A percentile compares a stretch with the other conserved stretches of the same genome.
Evolutionary conservation across 2,329 filamentous ascomycete genomes (phyloP).

Genomic region (Penicillium rolfsii): DNA sequence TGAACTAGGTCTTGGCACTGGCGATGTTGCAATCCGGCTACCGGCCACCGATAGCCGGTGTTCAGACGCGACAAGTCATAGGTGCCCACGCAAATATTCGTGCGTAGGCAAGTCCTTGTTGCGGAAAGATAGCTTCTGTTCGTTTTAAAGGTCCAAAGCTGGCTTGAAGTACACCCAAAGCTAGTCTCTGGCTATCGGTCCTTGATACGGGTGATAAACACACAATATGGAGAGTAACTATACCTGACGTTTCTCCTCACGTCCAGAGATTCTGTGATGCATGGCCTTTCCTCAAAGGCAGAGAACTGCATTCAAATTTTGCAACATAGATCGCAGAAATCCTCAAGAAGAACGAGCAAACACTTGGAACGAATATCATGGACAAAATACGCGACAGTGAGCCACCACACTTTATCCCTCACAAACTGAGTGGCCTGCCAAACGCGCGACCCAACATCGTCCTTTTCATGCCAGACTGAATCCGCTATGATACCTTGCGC

Average conservation of each 20-base stretch:
- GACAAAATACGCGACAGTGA: not conserved
- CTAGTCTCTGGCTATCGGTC: not conserved
- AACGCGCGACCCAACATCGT: not conserved
- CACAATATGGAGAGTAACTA: not conserved
- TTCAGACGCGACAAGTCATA: no score
- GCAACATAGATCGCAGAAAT: no score
- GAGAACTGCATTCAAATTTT: no score
- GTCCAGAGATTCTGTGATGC: not conserved
- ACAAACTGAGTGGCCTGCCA: not conserved
- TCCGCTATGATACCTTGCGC: not conserved
- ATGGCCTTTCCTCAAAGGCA: no score
- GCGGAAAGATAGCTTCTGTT: no score
- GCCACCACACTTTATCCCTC: not conserved
- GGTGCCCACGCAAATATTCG: no score
- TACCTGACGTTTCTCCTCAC: not conserved
- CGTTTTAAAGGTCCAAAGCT: no score
- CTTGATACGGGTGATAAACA: not conserved
- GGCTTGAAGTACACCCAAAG: not conserved
- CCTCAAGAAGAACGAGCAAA: not conserved
- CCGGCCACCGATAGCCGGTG: not conserved
- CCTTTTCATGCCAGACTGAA: not conserved
- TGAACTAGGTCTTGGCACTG: no score
- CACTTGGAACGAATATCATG: not conserved
- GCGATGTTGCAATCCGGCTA: not conserved
- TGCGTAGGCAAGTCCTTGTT: no score